A percentile compares a stretch with the other conserved stretches of the same genome.
Evolutionary conservation across 805 yeast genomes (phyloP).

Genomic region (Saturnispora hagleri): DNA sequence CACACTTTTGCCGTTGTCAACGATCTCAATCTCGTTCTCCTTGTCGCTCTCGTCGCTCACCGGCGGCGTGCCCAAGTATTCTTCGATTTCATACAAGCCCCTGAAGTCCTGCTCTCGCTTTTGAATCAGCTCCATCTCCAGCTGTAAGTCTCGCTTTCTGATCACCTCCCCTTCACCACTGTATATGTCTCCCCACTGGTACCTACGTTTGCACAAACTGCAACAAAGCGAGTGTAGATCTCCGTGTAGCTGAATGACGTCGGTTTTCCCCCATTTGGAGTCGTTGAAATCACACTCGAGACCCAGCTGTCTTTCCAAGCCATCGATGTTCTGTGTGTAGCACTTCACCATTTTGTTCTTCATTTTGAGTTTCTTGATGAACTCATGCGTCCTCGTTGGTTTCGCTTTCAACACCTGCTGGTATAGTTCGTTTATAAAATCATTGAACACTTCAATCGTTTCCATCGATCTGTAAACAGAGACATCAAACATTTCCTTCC

Average conservation of each 20-base stretch:
- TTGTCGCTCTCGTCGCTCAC: constrained; percentile 7
- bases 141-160: background rate
- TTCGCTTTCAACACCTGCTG: constrained; percentile 51
- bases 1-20: constrained; percentile 21
- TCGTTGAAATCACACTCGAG: constrained; percentile 48
- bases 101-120: background rate
- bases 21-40: constrained; percentile 4
- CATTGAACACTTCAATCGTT: constrained; percentile 67
- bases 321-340: constrained; percentile 93
- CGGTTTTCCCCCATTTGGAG: constrained; percentile 49
- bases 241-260: constrained; percentile 89
- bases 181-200: constrained; percentile 45
- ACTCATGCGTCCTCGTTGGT: constrained; percentile 80
- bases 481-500: constrained; percentile 86
- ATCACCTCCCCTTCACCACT: constrained; percentile 29
- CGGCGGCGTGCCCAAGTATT: constrained; percentile 2
- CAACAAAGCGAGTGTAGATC: constrained; percentile 71
- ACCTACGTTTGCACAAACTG: constrained; percentile 52
- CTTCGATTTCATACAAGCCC: background rate
- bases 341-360: constrained; percentile 68
- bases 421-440: constrained; percentile 79
- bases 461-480: constrained; percentile 63
- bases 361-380: constrained; percentile 52
- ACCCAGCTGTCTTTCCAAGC: constrained; percentile 62
- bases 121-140: constrained; percentile 2